Percentiles rank a stretch among this genome's conserved stretches.
Evolutionary conservation across 352 stramenopile species (phyloP).

Genomic region (Phytophthora ohioensis): DNA sequence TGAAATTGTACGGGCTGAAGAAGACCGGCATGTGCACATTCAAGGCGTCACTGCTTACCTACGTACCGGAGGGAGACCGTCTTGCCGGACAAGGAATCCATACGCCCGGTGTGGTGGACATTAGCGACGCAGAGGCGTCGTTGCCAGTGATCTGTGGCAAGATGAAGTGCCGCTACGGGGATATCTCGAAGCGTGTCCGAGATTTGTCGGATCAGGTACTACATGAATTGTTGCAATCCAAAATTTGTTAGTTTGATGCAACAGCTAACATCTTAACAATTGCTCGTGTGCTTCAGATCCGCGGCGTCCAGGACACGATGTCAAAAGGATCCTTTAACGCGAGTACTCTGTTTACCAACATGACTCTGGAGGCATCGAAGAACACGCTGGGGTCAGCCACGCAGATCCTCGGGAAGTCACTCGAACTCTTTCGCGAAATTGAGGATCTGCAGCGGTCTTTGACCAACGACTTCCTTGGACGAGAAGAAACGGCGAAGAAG

Average conservation of each 20-base stretch:
- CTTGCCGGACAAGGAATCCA: slow-evolving; percentile 62
- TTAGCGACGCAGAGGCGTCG: slow-evolving; percentile 58
- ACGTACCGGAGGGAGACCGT: slow-evolving; percentile 53
- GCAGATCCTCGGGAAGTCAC: slow-evolving; percentile 63
- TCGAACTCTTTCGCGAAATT: slow-evolving; percentile 62
- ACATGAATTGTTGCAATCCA: background rate
- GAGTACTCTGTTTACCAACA: slow-evolving; percentile 52
- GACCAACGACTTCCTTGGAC: slow-evolving; percentile 32
- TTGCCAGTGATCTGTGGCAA: slow-evolving; percentile 73
- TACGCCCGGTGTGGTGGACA: slow-evolving; percentile 73
- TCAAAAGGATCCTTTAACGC: slow-evolving; percentile 19
- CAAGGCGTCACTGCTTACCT: slow-evolving; percentile 55
- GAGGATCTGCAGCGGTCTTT: slow-evolving; percentile 48
- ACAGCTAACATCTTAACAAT: slow-evolving; percentile 6
- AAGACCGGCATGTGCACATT: slow-evolving; percentile 69
- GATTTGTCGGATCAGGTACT: slow-evolving; percentile 64
- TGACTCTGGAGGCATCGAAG: slow-evolving; percentile 64
- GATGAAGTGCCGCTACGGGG: slow-evolving; percentile 75
- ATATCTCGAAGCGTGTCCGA: slow-evolving; percentile 56
- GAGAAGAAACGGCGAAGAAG: slow-evolving; percentile 38
- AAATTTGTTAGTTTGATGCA: background rate
- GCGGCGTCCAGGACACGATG: slow-evolving; percentile 39
- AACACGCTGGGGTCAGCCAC: slow-evolving; percentile 63
- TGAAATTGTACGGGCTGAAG: slow-evolving; percentile 63
- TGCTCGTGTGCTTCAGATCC: slow-evolving; percentile 29